Evolutionary conservation across 2,329 filamentous ascomycete species (phyloP).

Genomic region (Chrysosporium keratinophilum): DNA sequence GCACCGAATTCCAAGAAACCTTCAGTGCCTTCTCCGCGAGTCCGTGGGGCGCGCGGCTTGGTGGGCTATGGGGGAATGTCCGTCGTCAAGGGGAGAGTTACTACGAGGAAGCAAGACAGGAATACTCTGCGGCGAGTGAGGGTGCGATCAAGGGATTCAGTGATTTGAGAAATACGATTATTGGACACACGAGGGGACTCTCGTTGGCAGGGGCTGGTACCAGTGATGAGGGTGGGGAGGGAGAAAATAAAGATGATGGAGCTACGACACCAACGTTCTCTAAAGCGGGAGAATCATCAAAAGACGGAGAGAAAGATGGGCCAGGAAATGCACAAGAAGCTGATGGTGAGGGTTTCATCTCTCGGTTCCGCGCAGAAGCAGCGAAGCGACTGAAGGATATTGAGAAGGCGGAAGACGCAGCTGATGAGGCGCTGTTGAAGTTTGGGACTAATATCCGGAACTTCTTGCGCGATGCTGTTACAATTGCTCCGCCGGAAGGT

Average conservation of each 20-base stretch:
- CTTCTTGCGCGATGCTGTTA: slow-evolving; percentile 84
- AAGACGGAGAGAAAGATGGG: slow-evolving; percentile 17
- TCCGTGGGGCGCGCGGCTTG: slow-evolving; percentile 80
- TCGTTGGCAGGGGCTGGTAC: slow-evolving; percentile 46
- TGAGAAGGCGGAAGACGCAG: slow-evolving; percentile 85
- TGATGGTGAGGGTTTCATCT: slow-evolving; percentile 55
- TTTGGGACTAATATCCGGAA: slow-evolving; percentile 84
- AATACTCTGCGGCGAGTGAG: slow-evolving; percentile 66
- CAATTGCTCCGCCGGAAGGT: slow-evolving; percentile 60
- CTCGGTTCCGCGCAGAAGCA: slow-evolving; percentile 65
- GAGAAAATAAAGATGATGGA: slow-evolving; percentile 21
- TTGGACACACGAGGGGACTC: slow-evolving; percentile 62
- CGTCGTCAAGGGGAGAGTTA: slow-evolving; percentile 90
- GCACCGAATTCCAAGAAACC: slow-evolving; percentile 83
- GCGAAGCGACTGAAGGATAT: slow-evolving; percentile 78
- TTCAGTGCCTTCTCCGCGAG: slow-evolving; percentile 88
- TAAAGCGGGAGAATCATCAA: slow-evolving; percentile 14
- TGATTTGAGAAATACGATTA: slow-evolving; percentile 56
- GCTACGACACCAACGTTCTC: slow-evolving; percentile 20
- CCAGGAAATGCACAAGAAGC: slow-evolving; percentile 23
- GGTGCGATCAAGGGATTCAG: slow-evolving; percentile 75
- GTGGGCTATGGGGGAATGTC: slow-evolving; percentile 82
- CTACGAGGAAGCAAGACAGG: slow-evolving; percentile 70
- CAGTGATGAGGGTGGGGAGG: slow-evolving; percentile 17
- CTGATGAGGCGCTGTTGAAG: slow-evolving; percentile 84